Conservation (phyloP, 1,284 basidiomycete species). For the Porodaedalea pini region DNA sequence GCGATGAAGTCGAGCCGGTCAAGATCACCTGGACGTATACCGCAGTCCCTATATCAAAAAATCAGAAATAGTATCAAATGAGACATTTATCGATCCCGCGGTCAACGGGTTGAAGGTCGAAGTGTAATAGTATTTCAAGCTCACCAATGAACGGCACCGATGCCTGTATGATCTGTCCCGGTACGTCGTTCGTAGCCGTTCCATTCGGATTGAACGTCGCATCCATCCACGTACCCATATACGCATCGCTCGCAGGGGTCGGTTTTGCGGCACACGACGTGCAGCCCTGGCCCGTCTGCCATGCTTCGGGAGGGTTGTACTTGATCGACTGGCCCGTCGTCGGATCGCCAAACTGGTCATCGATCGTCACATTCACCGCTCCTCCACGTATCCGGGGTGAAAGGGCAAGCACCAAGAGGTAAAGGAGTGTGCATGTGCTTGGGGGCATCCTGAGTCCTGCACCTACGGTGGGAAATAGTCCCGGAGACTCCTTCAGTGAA, state of each 20-base stretch:
- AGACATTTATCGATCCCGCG: background rate
- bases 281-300: constrained; percentile 16
- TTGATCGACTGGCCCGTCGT: constrained; percentile 6
- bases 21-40: constrained; percentile 12
- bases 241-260: constrained; percentile 7
- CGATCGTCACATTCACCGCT: constrained; percentile 13
- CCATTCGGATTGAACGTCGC: constrained; percentile 6
- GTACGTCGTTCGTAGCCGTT: background rate
- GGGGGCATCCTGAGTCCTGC: no score
- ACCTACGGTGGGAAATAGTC: no score
- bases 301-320: constrained; percentile 13
- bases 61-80: background rate
- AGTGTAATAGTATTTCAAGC: background rate
- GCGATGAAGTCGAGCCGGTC: background rate
- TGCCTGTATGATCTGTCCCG: constrained; percentile 12
- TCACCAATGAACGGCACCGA: constrained; percentile 15
- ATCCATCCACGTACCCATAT: constrained; percentile 13
- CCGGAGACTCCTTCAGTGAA: no score
- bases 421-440: background rate
- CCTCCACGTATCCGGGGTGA: background rate
- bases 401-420: background rate
- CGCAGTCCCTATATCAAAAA: constrained; percentile 1
- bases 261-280: constrained; percentile 9
- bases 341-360: constrained; percentile 17
- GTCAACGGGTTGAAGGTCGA: background rate